Evolutionary conservation across 257 asterid genomes (phyloP), one percentile per base, ranked within the genome.

Genomic region (Nicotiana obtusifolia): DNA sequence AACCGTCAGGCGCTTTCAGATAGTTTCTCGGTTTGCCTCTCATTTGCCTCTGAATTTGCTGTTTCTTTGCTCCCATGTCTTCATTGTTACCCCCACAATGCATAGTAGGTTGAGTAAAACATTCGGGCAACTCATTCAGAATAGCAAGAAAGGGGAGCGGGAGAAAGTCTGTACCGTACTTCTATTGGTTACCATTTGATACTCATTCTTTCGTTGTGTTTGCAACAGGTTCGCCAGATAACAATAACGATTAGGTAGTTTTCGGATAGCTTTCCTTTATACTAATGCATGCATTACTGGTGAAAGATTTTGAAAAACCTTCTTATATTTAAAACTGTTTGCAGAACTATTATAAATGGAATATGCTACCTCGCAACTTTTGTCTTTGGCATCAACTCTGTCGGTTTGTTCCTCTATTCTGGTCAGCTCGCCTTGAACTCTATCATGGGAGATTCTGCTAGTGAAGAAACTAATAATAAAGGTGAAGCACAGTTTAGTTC

Each of bases 351-450:
- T 76, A 80, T 95, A 81, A 95, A 93, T 37, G 99, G 99, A 19
- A 3, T 95, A 81, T 95, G 97, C 81, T 95, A 95, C 89, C 97
- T 95, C 13, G 99, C 98, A 17, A 93, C 99, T 68, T 95, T 91
- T 87, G 93, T 93, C 44, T 95, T 95, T 76, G 98, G 96, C 24
- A 83, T 87, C 85, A 95, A 95, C 80, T 81, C 98, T 82, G 67
- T 95, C 1, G 97, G 99, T 76, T 87, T 95, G 82, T 77, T 93
- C 73, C 91, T 93, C 37, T 95, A 95, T 85, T 93, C 99, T 2
- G 92, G 90, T 22, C 97, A 93, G 82, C 97, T 95, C 83, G 97
- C 94, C 68, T 82, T 95, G 77, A 90, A 88, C 88, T 87, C 97
- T 9, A 73, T 91, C 22, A 87, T 84, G 86, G 98, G 88, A 54